Percentiles rank a stretch among this genome's conserved stretches.
phyloP scores from a whole-genome alignment of 108 stramenopile genomes.

The Aurantiochytrium sp. region DNA sequence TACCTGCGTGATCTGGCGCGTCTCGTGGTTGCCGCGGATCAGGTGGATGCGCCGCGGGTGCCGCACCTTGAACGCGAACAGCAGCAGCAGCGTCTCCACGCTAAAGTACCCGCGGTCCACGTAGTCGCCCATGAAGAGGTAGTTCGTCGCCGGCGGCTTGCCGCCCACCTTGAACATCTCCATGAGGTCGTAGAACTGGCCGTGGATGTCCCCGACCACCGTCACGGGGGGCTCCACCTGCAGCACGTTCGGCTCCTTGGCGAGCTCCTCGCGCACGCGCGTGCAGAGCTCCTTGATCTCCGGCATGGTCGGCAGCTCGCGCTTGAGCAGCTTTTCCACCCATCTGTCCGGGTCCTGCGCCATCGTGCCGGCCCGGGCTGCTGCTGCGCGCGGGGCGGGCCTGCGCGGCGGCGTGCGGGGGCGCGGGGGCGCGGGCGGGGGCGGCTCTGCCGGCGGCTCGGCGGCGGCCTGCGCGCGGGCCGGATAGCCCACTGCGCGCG shows the following conservation, averaged over 20 bases:
- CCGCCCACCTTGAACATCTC: conserved; percentile 89
- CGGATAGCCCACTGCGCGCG: no score
- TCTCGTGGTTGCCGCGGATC: conserved; percentile 84
- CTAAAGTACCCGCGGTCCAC: conserved; percentile 95
- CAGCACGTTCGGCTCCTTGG: conserved; percentile 18
- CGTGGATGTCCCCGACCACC: conserved; percentile 79
- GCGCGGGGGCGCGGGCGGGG: no score
- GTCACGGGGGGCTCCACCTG: conserved; percentile 84
- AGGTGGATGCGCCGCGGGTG: conserved; percentile 86
- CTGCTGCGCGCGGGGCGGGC: no score
- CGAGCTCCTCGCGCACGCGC: conserved; percentile 51
- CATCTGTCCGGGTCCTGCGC: conserved; percentile 70
- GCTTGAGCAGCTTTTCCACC: conserved; percentile 70
- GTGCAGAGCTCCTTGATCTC: conserved; percentile 78
- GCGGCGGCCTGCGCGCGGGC: no score
- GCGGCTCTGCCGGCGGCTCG: no score
- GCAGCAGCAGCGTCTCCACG: conserved; percentile 86
- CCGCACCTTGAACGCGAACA: conserved; percentile 88
- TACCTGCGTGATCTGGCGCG: conserved; percentile 89
- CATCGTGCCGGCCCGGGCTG: neutral
- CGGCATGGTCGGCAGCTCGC: conserved; percentile 73
- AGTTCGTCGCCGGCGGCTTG: conserved; percentile 90
- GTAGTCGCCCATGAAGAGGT: conserved; percentile 98
- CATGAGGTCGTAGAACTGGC: conserved; percentile 89
- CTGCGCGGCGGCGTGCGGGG: no score